Conservation (phyloP, 768 basidiomycete genomes). For the Cubamyces sp. region DNA sequence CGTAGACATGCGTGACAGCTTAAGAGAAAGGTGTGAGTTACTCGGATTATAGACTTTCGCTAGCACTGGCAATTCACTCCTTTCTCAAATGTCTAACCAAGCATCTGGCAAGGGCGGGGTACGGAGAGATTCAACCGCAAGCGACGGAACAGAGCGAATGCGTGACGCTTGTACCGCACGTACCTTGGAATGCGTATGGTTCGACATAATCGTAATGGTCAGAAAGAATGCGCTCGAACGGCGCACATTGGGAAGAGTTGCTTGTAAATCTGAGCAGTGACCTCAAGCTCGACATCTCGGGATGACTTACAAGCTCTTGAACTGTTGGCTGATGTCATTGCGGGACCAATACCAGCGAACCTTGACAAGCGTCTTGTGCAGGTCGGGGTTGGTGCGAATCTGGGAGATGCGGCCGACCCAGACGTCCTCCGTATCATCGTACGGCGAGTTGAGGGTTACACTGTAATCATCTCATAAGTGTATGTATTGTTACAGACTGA, state of each 20-base stretch:
- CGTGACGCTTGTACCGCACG: not conserved
- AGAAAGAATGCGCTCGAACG: constrained; percentile 21
- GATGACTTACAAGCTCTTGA: constrained; percentile 23
- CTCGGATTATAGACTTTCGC: not conserved
- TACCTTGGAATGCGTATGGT: constrained; percentile 13
- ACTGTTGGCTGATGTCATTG: constrained; percentile 10
- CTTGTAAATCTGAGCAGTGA: not conserved
- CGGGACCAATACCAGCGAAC: constrained; percentile 26
- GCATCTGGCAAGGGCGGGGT: too few relatives aligned
- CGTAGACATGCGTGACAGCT: constrained; percentile 21
- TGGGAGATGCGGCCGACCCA: constrained; percentile 21
- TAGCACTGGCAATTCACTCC: too few relatives aligned
- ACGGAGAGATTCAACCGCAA: too few relatives aligned
- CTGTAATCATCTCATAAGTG: not conserved
- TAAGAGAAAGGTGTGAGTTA: not conserved
- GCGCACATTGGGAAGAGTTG: constrained; percentile 8
- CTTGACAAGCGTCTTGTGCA: constrained; percentile 8
- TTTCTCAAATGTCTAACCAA: too few relatives aligned
- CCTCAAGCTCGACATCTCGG: too few relatives aligned
- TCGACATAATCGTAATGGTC: constrained; percentile 12
- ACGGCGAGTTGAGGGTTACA: constrained; percentile 13
- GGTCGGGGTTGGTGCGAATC: constrained; percentile 9
- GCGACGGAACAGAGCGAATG: too few relatives aligned
- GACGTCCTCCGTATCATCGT: constrained; percentile 14
- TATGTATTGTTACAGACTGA: not conserved